Base-by-base conservation (phyloP, 2,329 filamentous ascomycete genomes). In the Microsporum ferrugineum region DNA sequence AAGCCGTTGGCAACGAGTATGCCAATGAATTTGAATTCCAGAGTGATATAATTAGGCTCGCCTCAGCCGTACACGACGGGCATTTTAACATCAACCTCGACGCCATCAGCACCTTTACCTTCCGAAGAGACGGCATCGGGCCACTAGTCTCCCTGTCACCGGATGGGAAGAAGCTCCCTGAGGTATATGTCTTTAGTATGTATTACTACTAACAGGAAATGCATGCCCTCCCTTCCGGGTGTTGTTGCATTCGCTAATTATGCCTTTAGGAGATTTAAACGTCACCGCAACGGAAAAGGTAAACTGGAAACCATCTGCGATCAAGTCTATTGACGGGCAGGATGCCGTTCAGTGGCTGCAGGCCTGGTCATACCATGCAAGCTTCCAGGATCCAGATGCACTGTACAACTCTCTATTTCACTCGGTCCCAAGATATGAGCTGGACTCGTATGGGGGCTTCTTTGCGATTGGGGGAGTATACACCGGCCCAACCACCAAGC, bases 11-110 rank as follows among this genome's bases (percentile, higher is more conserved):
- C 2, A 74, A 76, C 17, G 69, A 70, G 2, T 84, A 79, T 65
- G 68, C 71, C 2, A 80, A 76, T 68, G 81, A 85, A 66, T 82
- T 80, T 67, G 77, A 80, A 5, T 82, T 84, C 64, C 79, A 83
- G 65, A 63, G 73, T 5, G 80, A 81, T 33, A 73, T 88, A 1
- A 80, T 81, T 61, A 71, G 76, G 39, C 71, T 82, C 5, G 75
- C 84, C 39, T 76, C 77, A 29, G 75, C 75, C 1, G 80, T 82
- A 2, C 84, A 88, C 65, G 86, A 89, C 68, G 84, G 84, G 0
- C 86, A 89, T 67, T 66, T 76, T 38, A 60, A 60, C 43, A 66
- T 68, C 41, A 33, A 60, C 12, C 64, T 69, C 2, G 66, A 65
- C 17, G 65, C 67, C 10, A 34, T 63, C 1, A 63, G 56, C 36